These are phyloP conservation scores for Pestalotiopsis sp. DNA, from an alignment of 2,329 filamentous ascomycete genomes.

Conservation along the genomic window DNA sequence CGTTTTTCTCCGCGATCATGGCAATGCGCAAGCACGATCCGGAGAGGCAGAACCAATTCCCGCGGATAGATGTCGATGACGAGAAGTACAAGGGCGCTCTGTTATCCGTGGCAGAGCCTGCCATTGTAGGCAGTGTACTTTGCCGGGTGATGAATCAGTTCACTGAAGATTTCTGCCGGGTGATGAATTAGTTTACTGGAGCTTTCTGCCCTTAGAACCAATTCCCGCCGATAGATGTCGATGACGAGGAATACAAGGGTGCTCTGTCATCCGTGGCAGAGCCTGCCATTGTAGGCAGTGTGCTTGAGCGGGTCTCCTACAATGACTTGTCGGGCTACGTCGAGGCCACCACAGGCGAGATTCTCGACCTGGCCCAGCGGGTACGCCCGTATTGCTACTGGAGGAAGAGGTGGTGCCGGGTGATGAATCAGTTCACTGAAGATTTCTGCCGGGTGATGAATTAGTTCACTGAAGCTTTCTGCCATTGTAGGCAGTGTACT, in stretches of 20 bases:
- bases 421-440: too few relatives aligned
- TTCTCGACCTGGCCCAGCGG: constrained; percentile 13
- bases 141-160: too few relatives aligned
- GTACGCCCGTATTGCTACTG: constrained; percentile 38
- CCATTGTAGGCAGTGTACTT: background rate
- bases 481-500: too few relatives aligned
- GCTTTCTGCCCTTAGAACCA: too few relatives aligned
- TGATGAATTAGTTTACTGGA: too few relatives aligned
- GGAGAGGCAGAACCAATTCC: background rate
- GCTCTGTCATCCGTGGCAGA: too few relatives aligned
- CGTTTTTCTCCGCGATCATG: constrained; percentile 62
- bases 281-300: too few relatives aligned
- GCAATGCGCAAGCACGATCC: background rate
- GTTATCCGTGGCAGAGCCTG: background rate
- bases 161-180: too few relatives aligned
- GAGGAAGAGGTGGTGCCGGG: background rate
- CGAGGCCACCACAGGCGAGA: background rate
- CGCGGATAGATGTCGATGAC: background rate
- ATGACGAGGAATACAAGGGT: too few relatives aligned
- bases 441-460: too few relatives aligned
- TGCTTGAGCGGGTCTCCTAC: background rate
- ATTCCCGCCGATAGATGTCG: too few relatives aligned
- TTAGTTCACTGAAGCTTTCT: too few relatives aligned
- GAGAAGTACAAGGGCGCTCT: background rate
- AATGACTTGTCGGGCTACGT: background rate